These are phyloP conservation scores for Saccharomycopsis fodiens DNA, from an alignment of 805 yeast genomes.

Conservation along the genomic window DNA sequence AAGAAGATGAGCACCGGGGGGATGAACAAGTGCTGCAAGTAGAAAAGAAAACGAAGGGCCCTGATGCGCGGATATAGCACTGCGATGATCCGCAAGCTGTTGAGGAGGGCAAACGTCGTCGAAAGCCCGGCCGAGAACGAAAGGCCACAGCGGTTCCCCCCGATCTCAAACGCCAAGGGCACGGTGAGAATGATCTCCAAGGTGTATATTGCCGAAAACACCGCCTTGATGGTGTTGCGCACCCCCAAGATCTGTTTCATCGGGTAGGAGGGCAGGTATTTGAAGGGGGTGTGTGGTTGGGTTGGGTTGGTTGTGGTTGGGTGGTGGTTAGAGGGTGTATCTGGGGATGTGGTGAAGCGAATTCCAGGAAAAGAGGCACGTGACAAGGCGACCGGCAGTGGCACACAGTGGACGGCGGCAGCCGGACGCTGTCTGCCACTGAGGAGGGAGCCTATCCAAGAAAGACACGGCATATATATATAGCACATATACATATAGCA, in stretches of 20 bases:
- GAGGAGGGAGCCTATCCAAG: too few species aligned
- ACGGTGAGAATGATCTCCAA: slow-evolving; percentile 69
- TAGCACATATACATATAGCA: too few species aligned
- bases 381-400: too few species aligned
- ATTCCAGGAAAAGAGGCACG: too few species aligned
- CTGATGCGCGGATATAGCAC: slow-evolving; percentile 18
- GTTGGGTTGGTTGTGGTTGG: too few species aligned
- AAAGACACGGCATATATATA: too few species aligned
- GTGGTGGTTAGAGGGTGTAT: background rate
- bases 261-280: too few species aligned
- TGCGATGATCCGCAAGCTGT: slow-evolving; percentile 57
- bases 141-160: slow-evolving; percentile 85
- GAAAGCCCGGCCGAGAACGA: slow-evolving; percentile 73
- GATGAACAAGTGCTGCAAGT: slow-evolving; percentile 72
- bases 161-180: slow-evolving; percentile 90
- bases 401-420: too few species aligned
- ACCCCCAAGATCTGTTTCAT: slow-evolving; percentile 15
- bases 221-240: slow-evolving; percentile 26
- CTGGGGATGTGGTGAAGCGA: background rate
- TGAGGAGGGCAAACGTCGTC: slow-evolving; percentile 58
- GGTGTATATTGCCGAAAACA: slow-evolving; percentile 55
- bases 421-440: too few species aligned
- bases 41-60: slow-evolving; percentile 44
- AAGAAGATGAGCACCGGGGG: slow-evolving; percentile 75
- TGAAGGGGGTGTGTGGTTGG: too few species aligned